Conservation (phyloP, 805 yeast genomes). For the Candida wancherniae region DNA sequence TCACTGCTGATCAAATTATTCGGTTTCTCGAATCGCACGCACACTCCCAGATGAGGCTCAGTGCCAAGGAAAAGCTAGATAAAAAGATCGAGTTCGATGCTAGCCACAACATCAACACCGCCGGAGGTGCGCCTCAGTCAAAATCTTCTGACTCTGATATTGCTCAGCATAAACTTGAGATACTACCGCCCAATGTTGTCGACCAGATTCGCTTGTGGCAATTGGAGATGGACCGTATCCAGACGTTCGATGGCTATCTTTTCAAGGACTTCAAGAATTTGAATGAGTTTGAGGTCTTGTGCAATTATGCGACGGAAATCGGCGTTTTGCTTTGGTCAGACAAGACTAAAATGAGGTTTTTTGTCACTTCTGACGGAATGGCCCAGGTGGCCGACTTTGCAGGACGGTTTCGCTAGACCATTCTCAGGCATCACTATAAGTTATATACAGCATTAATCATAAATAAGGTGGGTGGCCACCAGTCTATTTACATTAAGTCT, state of each 20-base stretch:
- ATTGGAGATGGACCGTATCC: conserved; percentile 87
- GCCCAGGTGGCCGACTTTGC: conserved; percentile 90
- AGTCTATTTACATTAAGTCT: no score
- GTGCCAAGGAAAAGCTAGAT: conserved; percentile 64
- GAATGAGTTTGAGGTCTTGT: conserved; percentile 68
- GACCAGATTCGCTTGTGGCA: conserved; percentile 97
- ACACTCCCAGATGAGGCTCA: conserved; percentile 80
- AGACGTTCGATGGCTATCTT: conserved; percentile 78
- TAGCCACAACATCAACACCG: conserved; percentile 44
- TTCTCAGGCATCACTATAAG: no score
- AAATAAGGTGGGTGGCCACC: no score
- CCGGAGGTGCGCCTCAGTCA: conserved; percentile 37
- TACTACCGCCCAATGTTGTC: conserved; percentile 91
- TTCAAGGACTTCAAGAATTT: conserved; percentile 80
- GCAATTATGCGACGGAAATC: conserved; percentile 79
- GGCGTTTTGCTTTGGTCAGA: conserved; percentile 92
- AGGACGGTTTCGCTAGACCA: no score
- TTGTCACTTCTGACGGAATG: conserved; percentile 84
- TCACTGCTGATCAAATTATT: conserved; percentile 91
- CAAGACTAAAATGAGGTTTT: conserved; percentile 62
- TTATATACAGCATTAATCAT: no score
- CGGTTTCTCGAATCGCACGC: conserved; percentile 88
- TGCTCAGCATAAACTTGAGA: conserved; percentile 49
- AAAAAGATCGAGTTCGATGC: conserved; percentile 63
- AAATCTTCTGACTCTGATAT: conserved; percentile 24